These are phyloP conservation scores for Keithomyces neogunnii DNA, from an alignment of 2,329 filamentous ascomycete genomes.

Conservation along the genomic window DNA sequence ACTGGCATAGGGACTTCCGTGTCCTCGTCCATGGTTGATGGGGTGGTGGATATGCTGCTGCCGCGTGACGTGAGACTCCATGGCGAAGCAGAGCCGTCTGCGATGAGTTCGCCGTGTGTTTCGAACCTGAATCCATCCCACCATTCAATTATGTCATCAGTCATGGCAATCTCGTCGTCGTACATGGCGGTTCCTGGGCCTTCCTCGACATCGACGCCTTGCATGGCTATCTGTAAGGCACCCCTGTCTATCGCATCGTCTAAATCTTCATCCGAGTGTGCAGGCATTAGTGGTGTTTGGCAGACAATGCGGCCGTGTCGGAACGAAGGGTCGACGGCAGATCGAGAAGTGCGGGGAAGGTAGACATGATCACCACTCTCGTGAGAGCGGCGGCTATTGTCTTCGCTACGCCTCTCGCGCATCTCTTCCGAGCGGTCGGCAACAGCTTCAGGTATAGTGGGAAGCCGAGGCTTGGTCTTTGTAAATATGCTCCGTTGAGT, in stretches of 20 bases:
- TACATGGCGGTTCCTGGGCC: constrained; percentile 31
- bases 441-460: constrained; percentile 6
- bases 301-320: constrained; percentile 46
- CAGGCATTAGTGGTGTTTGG: not conserved
- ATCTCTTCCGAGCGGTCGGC: not conserved
- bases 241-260: constrained; percentile 53
- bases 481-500: constrained; percentile 1
- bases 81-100: constrained; percentile 10
- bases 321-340: constrained; percentile 39
- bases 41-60: constrained; percentile 17
- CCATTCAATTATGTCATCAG: constrained; percentile 40
- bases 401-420: not conserved
- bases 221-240: constrained; percentile 57
- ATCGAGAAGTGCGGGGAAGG: constrained; percentile 39
- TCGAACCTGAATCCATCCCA: constrained; percentile 42
- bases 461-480: constrained; percentile 30
- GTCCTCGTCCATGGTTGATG: constrained; percentile 22
- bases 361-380: constrained; percentile 40
- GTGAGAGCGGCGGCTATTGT: not conserved
- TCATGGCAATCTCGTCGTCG: constrained; percentile 30
- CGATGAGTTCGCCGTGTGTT: constrained; percentile 30
- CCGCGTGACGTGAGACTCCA: constrained; percentile 9
- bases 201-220: constrained; percentile 44
- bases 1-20: constrained; percentile 30
- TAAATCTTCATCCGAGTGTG: constrained; percentile 16